phyloP scores from a whole-genome alignment of 495 filamentous ascomycete genomes.

The Astrothelium subdiscretum region DNA sequence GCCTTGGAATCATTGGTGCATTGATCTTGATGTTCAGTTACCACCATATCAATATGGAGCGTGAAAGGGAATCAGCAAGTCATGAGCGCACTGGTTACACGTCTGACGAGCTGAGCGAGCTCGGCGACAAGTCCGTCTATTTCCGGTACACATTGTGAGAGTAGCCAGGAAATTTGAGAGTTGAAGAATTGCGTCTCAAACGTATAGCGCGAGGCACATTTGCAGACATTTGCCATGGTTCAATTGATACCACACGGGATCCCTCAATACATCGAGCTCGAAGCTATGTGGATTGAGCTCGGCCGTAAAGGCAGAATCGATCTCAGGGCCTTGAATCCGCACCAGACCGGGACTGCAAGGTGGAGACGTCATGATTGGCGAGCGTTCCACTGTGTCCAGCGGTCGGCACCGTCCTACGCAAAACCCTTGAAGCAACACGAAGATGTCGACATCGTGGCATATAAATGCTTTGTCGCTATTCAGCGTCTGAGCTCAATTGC shows the following conservation, averaged over 20 bases:
- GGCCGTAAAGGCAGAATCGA: constrained; percentile 34
- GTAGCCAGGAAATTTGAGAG: background rate
- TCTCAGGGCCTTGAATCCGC: constrained; percentile 48
- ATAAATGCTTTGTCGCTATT: background rate
- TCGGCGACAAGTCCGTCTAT: constrained; percentile 53
- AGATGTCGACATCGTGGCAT: constrained; percentile 2
- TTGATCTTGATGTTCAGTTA: constrained; percentile 46
- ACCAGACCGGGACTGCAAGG: constrained; percentile 43
- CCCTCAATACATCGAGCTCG: too few relatives aligned
- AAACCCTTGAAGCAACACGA: constrained; percentile 20
- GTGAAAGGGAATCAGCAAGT: constrained; percentile 31
- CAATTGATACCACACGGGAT: too few relatives aligned
- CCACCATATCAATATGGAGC: constrained; percentile 42
- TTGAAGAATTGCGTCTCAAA: background rate
- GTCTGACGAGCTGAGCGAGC: constrained; percentile 41
- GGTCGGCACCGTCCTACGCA: constrained; percentile 21
- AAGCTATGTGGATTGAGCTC: constrained; percentile 43
- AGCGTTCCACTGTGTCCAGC: constrained; percentile 13
- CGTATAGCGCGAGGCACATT: too few relatives aligned
- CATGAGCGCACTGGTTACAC: constrained; percentile 37
- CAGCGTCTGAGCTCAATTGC: too few relatives aligned
- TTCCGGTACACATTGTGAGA: constrained; percentile 47
- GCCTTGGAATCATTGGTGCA: constrained; percentile 45
- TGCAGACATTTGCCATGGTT: too few relatives aligned
- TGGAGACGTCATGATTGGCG: constrained; percentile 20